These are phyloP conservation scores for Cryoendolithus antarcticus DNA, from an alignment of 2,329 filamentous ascomycete genomes.

Conservation along the genomic window DNA sequence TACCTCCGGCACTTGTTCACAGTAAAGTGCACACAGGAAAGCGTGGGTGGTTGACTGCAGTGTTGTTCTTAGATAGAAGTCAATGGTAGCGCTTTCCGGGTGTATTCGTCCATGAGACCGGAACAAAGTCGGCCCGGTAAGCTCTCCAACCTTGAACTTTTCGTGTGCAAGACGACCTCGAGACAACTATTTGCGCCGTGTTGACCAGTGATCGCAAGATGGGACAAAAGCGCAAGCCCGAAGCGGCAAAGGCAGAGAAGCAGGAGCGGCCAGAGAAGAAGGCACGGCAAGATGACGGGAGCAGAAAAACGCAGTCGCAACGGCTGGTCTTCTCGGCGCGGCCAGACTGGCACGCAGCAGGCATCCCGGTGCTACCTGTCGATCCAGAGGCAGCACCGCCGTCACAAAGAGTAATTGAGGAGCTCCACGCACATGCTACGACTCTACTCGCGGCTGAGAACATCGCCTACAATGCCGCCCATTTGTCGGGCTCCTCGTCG, in stretches of 20 bases:
- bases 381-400: conserved; percentile 9
- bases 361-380: conserved; percentile 40
- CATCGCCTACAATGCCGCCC: conserved; percentile 56
- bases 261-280: conserved; percentile 15
- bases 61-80: too few species aligned
- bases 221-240: conserved; percentile 26
- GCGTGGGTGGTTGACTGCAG: too few species aligned
- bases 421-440: conserved; percentile 58
- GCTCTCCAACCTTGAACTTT: too few species aligned
- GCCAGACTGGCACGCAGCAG: conserved; percentile 54
- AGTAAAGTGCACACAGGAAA: too few species aligned
- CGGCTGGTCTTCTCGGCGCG: conserved; percentile 40
- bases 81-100: too few species aligned
- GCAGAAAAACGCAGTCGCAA: conserved; percentile 11
- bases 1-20: too few species aligned
- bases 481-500: conserved; percentile 68
- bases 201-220: conserved; percentile 9
- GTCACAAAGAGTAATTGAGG: conserved; percentile 39
- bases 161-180: too few species aligned
- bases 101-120: too few species aligned
- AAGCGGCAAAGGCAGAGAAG: conserved; percentile 11
- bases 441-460: conserved; percentile 68
- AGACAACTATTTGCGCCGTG: too few species aligned
- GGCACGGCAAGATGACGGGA: conserved; percentile 3
- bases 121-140: too few species aligned